Evolutionary conservation across 164 flowering plant genomes (phyloP).

Genomic region (Magnolia sinica): DNA sequence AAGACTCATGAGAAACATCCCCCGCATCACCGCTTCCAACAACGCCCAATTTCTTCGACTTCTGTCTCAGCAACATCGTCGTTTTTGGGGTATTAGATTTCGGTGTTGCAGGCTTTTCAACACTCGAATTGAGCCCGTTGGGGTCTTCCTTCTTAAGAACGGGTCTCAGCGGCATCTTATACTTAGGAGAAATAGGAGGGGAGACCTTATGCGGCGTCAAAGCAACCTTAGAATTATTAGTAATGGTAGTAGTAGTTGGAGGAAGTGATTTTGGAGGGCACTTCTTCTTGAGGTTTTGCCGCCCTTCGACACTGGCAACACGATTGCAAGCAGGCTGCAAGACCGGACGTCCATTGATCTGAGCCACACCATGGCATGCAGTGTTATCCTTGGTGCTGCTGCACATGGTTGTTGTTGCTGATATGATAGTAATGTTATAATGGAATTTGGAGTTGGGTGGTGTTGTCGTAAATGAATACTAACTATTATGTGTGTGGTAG

Average conservation of each 20-base stretch:
- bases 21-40: not conserved
- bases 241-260: slow-evolving; percentile 9
- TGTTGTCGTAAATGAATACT: not conserved
- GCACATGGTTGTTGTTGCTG: slow-evolving; percentile 33
- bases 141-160: slow-evolving; percentile 41
- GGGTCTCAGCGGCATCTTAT: slow-evolving; percentile 42
- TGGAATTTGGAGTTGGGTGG: not conserved
- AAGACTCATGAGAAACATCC: slow-evolving; percentile 4
- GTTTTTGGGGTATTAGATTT: slow-evolving; percentile 12
- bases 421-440: not conserved
- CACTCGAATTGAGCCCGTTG: slow-evolving; percentile 39
- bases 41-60: slow-evolving; percentile 27
- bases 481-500: too few relatives aligned
- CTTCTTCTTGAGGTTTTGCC: slow-evolving; percentile 33
- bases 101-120: slow-evolving; percentile 35
- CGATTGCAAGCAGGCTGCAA: slow-evolving; percentile 68
- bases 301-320: slow-evolving; percentile 32
- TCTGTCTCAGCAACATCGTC: slow-evolving; percentile 27
- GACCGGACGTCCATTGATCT: slow-evolving; percentile 55
- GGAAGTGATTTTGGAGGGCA: slow-evolving; percentile 21
- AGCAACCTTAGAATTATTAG: slow-evolving; percentile 11
- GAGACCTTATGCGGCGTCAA: not conserved
- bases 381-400: slow-evolving; percentile 41
- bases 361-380: slow-evolving; percentile 19
- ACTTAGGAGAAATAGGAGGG: slow-evolving; percentile 49